Evolutionary conservation across 2,329 filamentous ascomycete genomes (phyloP).

Genomic region (Daldinia sp.): DNA sequence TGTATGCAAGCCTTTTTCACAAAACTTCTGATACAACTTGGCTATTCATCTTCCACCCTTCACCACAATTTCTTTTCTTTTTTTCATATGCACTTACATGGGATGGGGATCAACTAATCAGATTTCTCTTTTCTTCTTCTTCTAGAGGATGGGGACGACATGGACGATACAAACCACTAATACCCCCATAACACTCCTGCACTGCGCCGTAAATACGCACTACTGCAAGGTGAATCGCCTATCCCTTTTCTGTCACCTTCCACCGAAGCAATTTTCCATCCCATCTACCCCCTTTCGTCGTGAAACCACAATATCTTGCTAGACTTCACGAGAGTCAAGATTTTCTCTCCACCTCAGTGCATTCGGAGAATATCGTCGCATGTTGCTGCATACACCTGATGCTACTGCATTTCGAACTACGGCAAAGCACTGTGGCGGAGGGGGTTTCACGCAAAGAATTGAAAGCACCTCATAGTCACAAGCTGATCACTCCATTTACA

Average conservation of each 20-base stretch:
- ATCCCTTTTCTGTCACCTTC: constrained; percentile 31
- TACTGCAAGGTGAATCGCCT: constrained; percentile 41
- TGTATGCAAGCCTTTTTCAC: constrained; percentile 15
- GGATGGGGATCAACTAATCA: constrained; percentile 25
- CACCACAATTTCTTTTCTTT: constrained; percentile 15
- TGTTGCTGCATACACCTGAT: constrained; percentile 7
- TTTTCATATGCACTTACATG: constrained; percentile 19
- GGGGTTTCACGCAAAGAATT: constrained; percentile 21
- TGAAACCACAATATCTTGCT: constrained; percentile 28
- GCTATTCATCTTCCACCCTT: constrained; percentile 25
- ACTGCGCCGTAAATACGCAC: constrained; percentile 16
- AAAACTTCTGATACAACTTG: constrained; percentile 14
- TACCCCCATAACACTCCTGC: constrained; percentile 19
- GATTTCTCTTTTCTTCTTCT: constrained; percentile 21
- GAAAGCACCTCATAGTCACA: constrained; percentile 28
- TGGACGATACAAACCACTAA: constrained; percentile 9
- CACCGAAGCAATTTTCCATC: constrained; percentile 25
- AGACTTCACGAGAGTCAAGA: constrained; percentile 29
- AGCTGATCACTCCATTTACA: constrained; percentile 26
- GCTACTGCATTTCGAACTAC: constrained; percentile 30
- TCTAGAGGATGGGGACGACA: constrained; percentile 20
- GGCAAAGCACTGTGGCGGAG: constrained; percentile 18
- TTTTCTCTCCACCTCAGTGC: constrained; percentile 32
- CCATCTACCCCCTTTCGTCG: constrained; percentile 34
- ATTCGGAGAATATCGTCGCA: constrained; percentile 40